A percentile compares a stretch with the other conserved stretches of the same genome.
Evolutionary conservation across 805 yeast genomes (phyloP).

Genomic region (Hanseniaspora singularis): DNA sequence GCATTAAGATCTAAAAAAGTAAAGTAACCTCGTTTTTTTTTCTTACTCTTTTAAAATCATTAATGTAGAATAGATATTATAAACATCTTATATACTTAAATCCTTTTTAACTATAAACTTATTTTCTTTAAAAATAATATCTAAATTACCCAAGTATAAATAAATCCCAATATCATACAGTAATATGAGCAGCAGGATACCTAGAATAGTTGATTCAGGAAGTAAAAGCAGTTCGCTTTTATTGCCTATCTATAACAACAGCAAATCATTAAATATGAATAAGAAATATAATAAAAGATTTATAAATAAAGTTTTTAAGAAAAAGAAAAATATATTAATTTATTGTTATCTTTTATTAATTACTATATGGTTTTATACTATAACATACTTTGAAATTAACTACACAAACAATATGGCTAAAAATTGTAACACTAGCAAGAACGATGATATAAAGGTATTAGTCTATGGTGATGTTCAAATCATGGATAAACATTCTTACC

Average conservation of each 20-base stretch:
- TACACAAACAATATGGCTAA: constrained; percentile 36
- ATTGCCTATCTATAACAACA: constrained; percentile 6
- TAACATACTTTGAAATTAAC: constrained; percentile 45
- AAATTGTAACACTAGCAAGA: constrained; percentile 48
- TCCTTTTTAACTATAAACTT: not conserved
- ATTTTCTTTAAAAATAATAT: no score
- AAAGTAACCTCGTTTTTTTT: no score
- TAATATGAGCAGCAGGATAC: not conserved
- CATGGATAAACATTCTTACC: constrained; percentile 80
- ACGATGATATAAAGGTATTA: constrained; percentile 32
- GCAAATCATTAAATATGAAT: not conserved
- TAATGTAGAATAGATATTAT: no score
- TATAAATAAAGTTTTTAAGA: not conserved
- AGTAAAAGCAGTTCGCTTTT: not conserved
- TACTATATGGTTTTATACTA: constrained; percentile 34
- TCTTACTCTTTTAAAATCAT: no score
- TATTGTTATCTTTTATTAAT: constrained; percentile 19
- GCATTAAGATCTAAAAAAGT: no score
- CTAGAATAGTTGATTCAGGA: not conserved
- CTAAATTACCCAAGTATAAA: no score
- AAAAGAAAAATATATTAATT: constrained; percentile 17
- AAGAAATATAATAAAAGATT: constrained; percentile 7
- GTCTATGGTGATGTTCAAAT: constrained; percentile 90
- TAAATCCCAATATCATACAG: no score
- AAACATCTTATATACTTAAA: no score